Evolutionary conservation across 768 basidiomycete genomes (phyloP).

Genomic region (Asterophora parasitica): DNA sequence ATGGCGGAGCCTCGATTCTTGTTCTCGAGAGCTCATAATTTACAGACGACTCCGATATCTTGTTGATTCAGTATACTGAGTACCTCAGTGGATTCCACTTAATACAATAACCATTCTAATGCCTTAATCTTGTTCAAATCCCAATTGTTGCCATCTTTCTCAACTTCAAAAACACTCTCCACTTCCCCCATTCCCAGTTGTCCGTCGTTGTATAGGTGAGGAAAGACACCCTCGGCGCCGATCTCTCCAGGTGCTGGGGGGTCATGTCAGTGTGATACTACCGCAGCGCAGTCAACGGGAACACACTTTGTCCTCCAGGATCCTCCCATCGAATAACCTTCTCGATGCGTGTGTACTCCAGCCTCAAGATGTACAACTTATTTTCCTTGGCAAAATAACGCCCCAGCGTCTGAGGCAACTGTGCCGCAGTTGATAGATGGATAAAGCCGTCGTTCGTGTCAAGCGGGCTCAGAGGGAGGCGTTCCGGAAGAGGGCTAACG

Average conservation of each 20-base stretch:
- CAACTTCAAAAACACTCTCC: constrained; percentile 31
- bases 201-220: constrained; percentile 48
- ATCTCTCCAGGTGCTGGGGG: constrained; percentile 36
- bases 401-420: constrained; percentile 42
- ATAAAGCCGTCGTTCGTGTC: constrained; percentile 46
- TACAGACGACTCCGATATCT: no score
- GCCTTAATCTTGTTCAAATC: constrained; percentile 17
- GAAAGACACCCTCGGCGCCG: constrained; percentile 44
- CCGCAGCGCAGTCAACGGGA: background rate
- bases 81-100: no score
- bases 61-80: no score
- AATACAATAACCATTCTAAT: constrained; percentile 30
- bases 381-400: constrained; percentile 40
- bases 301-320: constrained; percentile 29
- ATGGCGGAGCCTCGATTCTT: constrained; percentile 62
- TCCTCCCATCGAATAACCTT: constrained; percentile 46
- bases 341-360: constrained; percentile 37
- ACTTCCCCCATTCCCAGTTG: constrained; percentile 41
- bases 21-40: constrained; percentile 23
- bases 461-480: constrained; percentile 45
- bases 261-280: background rate
- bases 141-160: constrained; percentile 28
- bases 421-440: constrained; percentile 51
- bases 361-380: constrained; percentile 37
- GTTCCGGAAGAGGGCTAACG: constrained; percentile 35